phyloP scores from a whole-genome alignment of 2,329 filamentous ascomycete genomes.

The Phialophora chinensis region DNA sequence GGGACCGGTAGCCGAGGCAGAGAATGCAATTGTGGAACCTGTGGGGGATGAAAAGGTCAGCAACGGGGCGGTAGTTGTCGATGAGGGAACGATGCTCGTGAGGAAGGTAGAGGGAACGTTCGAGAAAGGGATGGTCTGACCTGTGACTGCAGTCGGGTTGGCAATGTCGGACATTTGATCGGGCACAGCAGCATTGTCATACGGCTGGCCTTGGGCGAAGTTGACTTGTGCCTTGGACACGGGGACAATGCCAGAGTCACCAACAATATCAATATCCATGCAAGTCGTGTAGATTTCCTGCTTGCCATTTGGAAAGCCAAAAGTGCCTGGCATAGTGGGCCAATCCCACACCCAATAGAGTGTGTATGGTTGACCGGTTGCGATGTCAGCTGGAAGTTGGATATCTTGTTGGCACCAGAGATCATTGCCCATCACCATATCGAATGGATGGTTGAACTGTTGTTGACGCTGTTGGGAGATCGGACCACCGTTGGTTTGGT shows the following conservation, averaged over 20 bases:
- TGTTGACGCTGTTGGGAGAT: slow-evolving; percentile 67
- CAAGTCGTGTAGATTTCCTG: slow-evolving; percentile 57
- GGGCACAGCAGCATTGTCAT: slow-evolving; percentile 49
- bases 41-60: slow-evolving; percentile 20
- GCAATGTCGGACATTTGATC: slow-evolving; percentile 47
- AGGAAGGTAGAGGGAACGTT: slow-evolving; percentile 6
- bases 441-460: slow-evolving; percentile 58
- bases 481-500: slow-evolving; percentile 70
- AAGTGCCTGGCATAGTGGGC: slow-evolving; percentile 61
- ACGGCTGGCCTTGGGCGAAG: slow-evolving; percentile 45
- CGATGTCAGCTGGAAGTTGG: slow-evolving; percentile 70
- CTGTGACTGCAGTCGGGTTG: slow-evolving; percentile 39
- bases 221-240: slow-evolving; percentile 35
- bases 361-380: slow-evolving; percentile 71
- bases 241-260: slow-evolving; percentile 28
- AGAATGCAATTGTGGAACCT: slow-evolving; percentile 35
- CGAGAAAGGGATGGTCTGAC: slow-evolving; percentile 33
- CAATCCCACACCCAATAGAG: slow-evolving; percentile 98
- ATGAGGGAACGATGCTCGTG: slow-evolving; percentile 1
- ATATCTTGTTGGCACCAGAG: slow-evolving; percentile 84
- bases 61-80: slow-evolving; percentile 6
- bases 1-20: slow-evolving; percentile 33
- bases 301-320: slow-evolving; percentile 50
- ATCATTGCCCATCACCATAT: slow-evolving; percentile 62
- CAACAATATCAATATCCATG: slow-evolving; percentile 54